A percentile compares a stretch with the other conserved stretches of the same genome.
phyloP scores from a whole-genome alignment of 306 rosid species.

The Coriaria nepalensis region DNA sequence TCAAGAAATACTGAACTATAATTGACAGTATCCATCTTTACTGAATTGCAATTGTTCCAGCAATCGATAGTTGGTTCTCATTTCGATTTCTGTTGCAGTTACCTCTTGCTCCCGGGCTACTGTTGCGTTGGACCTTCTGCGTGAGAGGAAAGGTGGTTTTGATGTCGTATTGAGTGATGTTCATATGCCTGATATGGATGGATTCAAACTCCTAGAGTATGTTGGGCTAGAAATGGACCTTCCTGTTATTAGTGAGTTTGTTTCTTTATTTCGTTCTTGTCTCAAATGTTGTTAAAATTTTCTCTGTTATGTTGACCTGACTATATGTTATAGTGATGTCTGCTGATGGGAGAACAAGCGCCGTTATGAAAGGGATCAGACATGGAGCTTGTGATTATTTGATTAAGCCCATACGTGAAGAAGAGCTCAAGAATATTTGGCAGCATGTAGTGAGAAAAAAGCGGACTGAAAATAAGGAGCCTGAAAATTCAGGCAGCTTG shows the following conservation, averaged over 20 bases:
- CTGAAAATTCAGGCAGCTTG: not conserved
- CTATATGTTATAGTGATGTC: constrained; percentile 66
- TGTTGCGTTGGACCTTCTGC: constrained; percentile 42
- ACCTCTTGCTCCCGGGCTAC: constrained; percentile 71
- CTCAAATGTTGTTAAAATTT: no score
- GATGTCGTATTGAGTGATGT: constrained; percentile 89
- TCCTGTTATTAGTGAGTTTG: constrained; percentile 71
- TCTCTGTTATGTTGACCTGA: no score
- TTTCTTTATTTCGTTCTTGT: no score
- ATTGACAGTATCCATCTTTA: no score
- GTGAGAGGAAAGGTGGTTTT: constrained; percentile 64
- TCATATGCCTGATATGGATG: constrained; percentile 98
- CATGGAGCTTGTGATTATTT: constrained; percentile 92
- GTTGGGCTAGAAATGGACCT: constrained; percentile 92
- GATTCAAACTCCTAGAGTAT: constrained; percentile 68
- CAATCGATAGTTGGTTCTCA: no score
- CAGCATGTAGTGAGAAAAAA: constrained; percentile 83
- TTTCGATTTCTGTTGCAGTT: constrained; percentile 23
- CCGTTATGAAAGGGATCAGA: constrained; percentile 87
- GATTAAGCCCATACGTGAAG: constrained; percentile 79
- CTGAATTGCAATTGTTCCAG: no score
- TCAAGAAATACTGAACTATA: no score
- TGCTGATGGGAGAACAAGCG: constrained; percentile 61
- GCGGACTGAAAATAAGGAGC: constrained; percentile 50
- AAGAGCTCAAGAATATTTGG: constrained; percentile 87